Base-by-base conservation (phyloP, 352 stramenopile genomes). In the Pythium angustatum region DNA sequence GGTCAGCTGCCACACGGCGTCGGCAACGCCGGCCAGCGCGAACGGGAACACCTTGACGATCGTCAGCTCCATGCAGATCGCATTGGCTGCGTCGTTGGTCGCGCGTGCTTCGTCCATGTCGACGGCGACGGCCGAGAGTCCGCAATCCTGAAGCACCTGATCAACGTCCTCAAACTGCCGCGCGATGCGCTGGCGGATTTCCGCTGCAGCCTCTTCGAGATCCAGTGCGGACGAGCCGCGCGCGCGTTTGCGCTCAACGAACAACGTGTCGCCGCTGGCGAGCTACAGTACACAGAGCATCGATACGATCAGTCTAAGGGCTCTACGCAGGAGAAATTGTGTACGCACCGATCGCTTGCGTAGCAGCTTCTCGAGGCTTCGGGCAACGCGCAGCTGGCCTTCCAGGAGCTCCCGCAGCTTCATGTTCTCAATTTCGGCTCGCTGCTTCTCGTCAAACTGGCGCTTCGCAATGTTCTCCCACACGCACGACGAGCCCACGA, bases 371-470 rank as follows among this genome's bases (percentile, higher is more conserved):
- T 83, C 72, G 28, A 88, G 66, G 14, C 66, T 80, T 41, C 76
- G 77, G 12, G 79, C 79, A 58, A 85, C 77, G 27, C 81, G 79
- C 44, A 87, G 66, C 31, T 87, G 79, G 14, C 76, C 68, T 31
- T 84, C 75, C 2, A 88, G 56, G 17, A 82, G 72, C 9, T 80
- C 63, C 26, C 81, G 82, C 15, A 87, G 64, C 0, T 75, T 76
- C 44, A 84, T 81, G 62, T 88, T 88, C 62, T 88, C 79, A 21
- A 80, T 59, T 41, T 88, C 76, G 19, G 74, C 76, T 31, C 72
- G 71, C 8, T 71, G 73, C 30, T 77, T 73, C 58, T 85, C 77
- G 27, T 82, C 75, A 24, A 76, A 78, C 64, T 88, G 79, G 12
- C 48, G 48, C 48, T 55, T 40, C 24, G 45, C 33, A 14, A 90